phyloP scores from a whole-genome alignment of 2,329 filamentous ascomycete genomes.

The Cladosporium sp. region DNA sequence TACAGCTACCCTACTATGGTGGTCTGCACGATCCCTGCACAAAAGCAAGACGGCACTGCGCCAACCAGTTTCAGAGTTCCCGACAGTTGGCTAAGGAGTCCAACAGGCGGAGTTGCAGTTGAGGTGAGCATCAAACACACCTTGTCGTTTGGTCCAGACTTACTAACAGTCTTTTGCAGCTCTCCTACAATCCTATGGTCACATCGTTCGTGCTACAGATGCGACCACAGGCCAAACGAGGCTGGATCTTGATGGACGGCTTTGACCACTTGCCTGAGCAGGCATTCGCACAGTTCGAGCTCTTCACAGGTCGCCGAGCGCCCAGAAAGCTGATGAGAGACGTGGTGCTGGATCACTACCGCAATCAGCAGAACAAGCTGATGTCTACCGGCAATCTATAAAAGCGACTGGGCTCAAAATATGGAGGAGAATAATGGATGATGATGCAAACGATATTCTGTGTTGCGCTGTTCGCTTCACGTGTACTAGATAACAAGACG shows the following conservation, averaged over 20 bases:
- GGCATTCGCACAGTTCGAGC: constrained; percentile 77
- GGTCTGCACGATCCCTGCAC: constrained; percentile 73
- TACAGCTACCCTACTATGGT: constrained; percentile 70
- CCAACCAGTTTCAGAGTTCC: constrained; percentile 72
- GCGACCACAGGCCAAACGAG: constrained; percentile 56
- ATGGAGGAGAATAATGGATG: background rate
- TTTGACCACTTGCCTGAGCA: constrained; percentile 76
- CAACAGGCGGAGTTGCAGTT: constrained; percentile 73
- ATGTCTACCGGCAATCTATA: background rate
- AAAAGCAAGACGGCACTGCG: constrained; percentile 61
- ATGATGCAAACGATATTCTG: background rate
- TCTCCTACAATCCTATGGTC: constrained; percentile 70
- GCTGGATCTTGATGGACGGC: constrained; percentile 76
- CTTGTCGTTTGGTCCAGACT: background rate
- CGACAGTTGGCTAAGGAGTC: constrained; percentile 66
- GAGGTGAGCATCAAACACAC: constrained; percentile 50
- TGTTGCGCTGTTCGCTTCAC: background rate
- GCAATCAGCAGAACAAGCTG: constrained; percentile 18
- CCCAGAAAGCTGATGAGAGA: constrained; percentile 70
- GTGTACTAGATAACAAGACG: background rate
- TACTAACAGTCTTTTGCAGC: constrained; percentile 22
- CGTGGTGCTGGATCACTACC: constrained; percentile 51
- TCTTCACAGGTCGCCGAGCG: constrained; percentile 73
- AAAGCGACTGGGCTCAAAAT: background rate
- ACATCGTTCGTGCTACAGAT: constrained; percentile 72